A percentile compares a stretch with the other conserved stretches of the same genome.
Evolutionary conservation across 345 rosid species (phyloP).

Genomic region (Populus euphratica): DNA sequence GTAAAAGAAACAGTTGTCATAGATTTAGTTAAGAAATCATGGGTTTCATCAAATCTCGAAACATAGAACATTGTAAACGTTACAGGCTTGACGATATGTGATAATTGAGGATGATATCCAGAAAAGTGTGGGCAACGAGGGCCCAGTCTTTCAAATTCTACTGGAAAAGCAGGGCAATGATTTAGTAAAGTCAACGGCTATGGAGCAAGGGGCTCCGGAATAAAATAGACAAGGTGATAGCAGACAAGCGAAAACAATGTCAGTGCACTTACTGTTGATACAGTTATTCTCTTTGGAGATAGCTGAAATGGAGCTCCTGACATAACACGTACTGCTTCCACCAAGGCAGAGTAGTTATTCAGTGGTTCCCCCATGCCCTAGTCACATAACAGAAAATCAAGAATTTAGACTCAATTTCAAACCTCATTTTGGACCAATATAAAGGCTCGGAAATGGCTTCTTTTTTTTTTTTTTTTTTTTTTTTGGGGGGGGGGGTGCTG

Average conservation of each 20-base stretch:
- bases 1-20: neutral
- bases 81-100: neutral
- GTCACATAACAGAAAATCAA: conserved; percentile 24
- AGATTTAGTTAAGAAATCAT: neutral
- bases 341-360: conserved; percentile 79
- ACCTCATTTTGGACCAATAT: neutral
- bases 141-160: neutral
- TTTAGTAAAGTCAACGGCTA: neutral
- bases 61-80: neutral
- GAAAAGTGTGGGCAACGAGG: neutral
- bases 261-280: conserved; percentile 66
- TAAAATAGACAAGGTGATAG: neutral
- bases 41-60: neutral
- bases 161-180: neutral
- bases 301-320: conserved; percentile 72
- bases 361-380: conserved; percentile 99
- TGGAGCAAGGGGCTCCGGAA: neutral
- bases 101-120: neutral
- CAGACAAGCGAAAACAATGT: neutral
- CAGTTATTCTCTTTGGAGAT: conserved; percentile 80
- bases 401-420: conserved; percentile 6
- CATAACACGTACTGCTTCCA: conserved; percentile 80
- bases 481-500: neutral
- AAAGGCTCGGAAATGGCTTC: neutral
- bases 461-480: too few relatives aligned